Percentiles rank a stretch among this genome's conserved stretches.
Conservation (phyloP, 2,329 filamentous ascomycete genomes). For the Colletotrichum godetiae region DNA sequence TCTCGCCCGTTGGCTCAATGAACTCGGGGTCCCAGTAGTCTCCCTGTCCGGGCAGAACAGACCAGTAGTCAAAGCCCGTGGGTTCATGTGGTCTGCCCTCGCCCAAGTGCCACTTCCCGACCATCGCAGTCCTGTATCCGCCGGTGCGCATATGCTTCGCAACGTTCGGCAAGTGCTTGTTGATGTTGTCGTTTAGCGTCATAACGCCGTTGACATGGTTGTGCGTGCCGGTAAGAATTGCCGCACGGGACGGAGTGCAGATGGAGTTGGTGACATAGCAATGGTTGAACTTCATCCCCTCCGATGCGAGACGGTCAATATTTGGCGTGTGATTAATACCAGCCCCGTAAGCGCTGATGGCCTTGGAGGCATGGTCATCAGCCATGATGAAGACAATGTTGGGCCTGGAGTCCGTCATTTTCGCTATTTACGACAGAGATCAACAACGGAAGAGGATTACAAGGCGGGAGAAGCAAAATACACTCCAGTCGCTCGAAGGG, state of each 20-base stretch:
- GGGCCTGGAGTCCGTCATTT: slow-evolving; percentile 33
- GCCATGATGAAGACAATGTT: slow-evolving; percentile 64
- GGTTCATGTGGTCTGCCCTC: slow-evolving; percentile 59
- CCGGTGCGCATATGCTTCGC: slow-evolving; percentile 59
- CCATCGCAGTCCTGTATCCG: slow-evolving; percentile 63
- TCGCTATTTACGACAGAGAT: neutral
- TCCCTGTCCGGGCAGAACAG: slow-evolving; percentile 62
- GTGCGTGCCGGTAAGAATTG: slow-evolving; percentile 61
- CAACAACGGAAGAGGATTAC: neutral
- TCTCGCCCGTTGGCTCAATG: slow-evolving; percentile 51
- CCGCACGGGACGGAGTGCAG: slow-evolving; percentile 62
- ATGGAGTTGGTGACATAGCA: slow-evolving; percentile 66
- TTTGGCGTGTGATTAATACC: slow-evolving; percentile 64
- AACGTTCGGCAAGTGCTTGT: slow-evolving; percentile 61
- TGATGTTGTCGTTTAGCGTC: slow-evolving; percentile 61
- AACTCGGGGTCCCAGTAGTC: slow-evolving; percentile 63
- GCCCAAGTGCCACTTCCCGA: slow-evolving; percentile 66
- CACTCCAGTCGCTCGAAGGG: neutral
- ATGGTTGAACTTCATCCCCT: slow-evolving; percentile 63
- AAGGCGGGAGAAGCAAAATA: neutral
- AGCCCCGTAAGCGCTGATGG: slow-evolving; percentile 60
- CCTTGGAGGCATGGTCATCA: slow-evolving; percentile 64
- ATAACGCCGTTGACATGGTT: slow-evolving; percentile 65
- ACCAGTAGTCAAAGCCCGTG: slow-evolving; percentile 63
- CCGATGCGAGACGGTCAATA: slow-evolving; percentile 59